Base-by-base conservation (phyloP, 495 filamentous ascomycete species). In the Recurvomyces mirabilis region DNA sequence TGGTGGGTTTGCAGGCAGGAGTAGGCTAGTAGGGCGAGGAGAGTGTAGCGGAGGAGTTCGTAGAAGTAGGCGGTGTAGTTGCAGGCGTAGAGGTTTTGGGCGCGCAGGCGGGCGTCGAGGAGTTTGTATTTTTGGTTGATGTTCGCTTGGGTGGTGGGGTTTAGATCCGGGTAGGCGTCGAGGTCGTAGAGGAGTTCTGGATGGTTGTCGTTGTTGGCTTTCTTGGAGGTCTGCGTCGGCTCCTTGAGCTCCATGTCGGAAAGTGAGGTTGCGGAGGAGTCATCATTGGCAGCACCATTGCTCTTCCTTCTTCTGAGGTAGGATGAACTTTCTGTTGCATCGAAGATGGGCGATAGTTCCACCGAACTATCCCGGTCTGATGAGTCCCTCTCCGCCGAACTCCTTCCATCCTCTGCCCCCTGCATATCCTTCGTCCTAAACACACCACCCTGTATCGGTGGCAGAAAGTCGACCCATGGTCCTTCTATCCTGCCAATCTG, bases 401-500 rank as follows among this genome's bases (percentile, higher is more conserved):
- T 57, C 15, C 60, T 65, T 0, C 55, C 47, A 23, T 68, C 62
- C 10, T 68, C 60, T 24, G 56, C 42, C 9, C 61, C 53, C 6
- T 38, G 38, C 24, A 75, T 65, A 17, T 58, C 54, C 42, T 75
- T 73, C 3, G 66, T 62, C 49, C 84, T 75, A 63, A 93, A 96
- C 49, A 68, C 74, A 20, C 91, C 91, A 40, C 88, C 89, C 60
- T 96, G 93, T 37, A 98, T 85, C 5, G 91, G 91, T n/a, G 91
- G 88, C 6, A 84, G 56, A 62, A 94, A 94, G 60, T 95, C 95
- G 41, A 68, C 65, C 91, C 91, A 98, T 46, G 65, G 69, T 21
- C 84, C 86, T 56, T 93, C 74, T 37, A 94, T 74, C 51, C 71
- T 73, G 30, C 91, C 91, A 58, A 98, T 87, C 43, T 86, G 78